Evolutionary conservation across 805 yeast genomes (phyloP).

Genomic region (Torulaspora delbrueckii): DNA sequence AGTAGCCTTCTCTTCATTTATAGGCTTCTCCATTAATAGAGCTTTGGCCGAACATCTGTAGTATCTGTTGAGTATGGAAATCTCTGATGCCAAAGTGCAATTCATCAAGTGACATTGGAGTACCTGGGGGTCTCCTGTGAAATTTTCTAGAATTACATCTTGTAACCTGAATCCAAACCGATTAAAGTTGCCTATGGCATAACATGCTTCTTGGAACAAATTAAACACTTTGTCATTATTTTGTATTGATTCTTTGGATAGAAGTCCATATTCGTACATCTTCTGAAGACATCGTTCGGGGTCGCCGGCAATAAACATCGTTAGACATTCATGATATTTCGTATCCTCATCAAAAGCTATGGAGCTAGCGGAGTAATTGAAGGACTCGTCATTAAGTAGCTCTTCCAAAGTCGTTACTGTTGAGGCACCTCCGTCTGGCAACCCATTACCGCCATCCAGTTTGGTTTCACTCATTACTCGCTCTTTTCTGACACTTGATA

Average conservation of each 20-base stretch:
- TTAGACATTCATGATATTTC: slow-evolving; percentile 19
- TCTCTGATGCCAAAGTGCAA: slow-evolving; percentile 2
- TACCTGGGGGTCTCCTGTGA: slow-evolving; percentile 5
- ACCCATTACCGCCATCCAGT: slow-evolving; percentile 6
- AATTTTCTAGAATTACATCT: slow-evolving; percentile 2
- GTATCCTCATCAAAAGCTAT: background rate
- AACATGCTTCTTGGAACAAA: slow-evolving; percentile 20
- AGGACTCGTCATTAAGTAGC: slow-evolving; percentile 21
- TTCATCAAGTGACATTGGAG: slow-evolving; percentile 1
- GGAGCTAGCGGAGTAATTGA: slow-evolving; percentile 4
- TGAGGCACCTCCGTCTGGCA: slow-evolving; percentile 3
- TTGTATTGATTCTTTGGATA: slow-evolving; percentile 7
- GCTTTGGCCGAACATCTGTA: slow-evolving; percentile 14
- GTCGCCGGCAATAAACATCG: slow-evolving; percentile 23
- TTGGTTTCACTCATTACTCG: background rate
- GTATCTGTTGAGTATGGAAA: slow-evolving; percentile 7
- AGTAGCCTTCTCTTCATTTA: background rate
- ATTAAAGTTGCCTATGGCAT: slow-evolving; percentile 10
- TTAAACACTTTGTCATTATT: slow-evolving; percentile 8
- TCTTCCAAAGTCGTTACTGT: slow-evolving; percentile 16
- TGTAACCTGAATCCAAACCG: slow-evolving; percentile 14
- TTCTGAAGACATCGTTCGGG: slow-evolving; percentile 20
- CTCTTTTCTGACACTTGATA: background rate
- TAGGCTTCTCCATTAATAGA: slow-evolving; percentile 2
- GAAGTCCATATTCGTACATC: slow-evolving; percentile 17